Evolutionary conservation across 805 yeast species (phyloP).

Genomic region (Scheffersomyces amazonensis): DNA sequence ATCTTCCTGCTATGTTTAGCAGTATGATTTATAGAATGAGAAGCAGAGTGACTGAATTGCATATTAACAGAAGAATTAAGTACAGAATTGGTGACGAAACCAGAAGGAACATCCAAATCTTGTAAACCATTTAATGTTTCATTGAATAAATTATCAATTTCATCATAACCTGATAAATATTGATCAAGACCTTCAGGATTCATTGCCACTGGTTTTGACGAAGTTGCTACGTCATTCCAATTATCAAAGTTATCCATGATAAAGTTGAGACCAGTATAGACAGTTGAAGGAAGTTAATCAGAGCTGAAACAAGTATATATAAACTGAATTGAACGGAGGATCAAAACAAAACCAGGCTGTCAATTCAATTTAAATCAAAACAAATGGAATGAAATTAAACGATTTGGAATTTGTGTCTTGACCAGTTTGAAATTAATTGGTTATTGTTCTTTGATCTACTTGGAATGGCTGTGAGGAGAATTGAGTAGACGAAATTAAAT

Average conservation of each 20-base stretch:
- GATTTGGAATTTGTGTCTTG: no score
- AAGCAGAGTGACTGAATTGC: constrained; percentile 4
- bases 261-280: no score
- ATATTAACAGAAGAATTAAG: neutral
- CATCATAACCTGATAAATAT: constrained; percentile 41
- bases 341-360: no score
- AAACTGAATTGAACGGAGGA: no score
- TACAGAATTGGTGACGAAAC: constrained; percentile 16
- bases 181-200: constrained; percentile 56
- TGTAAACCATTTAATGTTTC: constrained; percentile 55
- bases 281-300: no score
- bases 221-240: constrained; percentile 4
- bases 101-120: constrained; percentile 63
- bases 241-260: constrained; percentile 31
- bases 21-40: constrained; percentile 13
- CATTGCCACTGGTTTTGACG: constrained; percentile 38
- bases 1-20: constrained; percentile 53
- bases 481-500: no score
- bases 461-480: no score
- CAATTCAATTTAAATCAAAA: no score
- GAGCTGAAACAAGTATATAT: no score
- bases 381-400: no score
- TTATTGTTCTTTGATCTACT: no score
- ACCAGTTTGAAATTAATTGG: no score
- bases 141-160: constrained; percentile 54